Evolutionary conservation across 768 basidiomycete species (phyloP).

Genomic region (Sarcomyxa edulis): DNA sequence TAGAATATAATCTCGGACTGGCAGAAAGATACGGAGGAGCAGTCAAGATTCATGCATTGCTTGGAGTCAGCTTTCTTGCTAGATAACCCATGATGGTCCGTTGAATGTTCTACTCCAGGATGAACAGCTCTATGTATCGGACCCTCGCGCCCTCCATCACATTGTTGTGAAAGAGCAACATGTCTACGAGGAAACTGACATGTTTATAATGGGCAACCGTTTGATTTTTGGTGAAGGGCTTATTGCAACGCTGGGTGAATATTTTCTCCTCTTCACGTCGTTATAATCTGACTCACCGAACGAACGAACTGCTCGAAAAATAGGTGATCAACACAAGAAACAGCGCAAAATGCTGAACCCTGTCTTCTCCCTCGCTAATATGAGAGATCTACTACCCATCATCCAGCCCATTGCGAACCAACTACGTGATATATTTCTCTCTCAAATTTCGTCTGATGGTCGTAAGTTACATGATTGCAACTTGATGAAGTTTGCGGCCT

Average conservation of each 20-base stretch:
- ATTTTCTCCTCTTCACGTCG: neutral
- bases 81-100: constrained; percentile 5
- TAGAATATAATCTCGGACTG: neutral
- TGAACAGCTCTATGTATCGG: constrained; percentile 24
- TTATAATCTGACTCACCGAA: neutral
- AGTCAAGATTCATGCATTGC: constrained; percentile 7
- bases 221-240: constrained; percentile 1
- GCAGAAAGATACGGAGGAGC: constrained; percentile 8
- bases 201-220: constrained; percentile 9
- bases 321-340: constrained; percentile 8
- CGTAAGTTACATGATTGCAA: no score
- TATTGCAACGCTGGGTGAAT: constrained; percentile 1
- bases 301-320: neutral
- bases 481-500: no score
- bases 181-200: constrained; percentile 22
- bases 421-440: neutral
- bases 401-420: constrained; percentile 11
- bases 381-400: constrained; percentile 23
- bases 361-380: constrained; percentile 23
- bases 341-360: constrained; percentile 27
- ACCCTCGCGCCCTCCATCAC: constrained; percentile 28
- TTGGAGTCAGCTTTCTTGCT: constrained; percentile 23
- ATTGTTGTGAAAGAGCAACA: constrained; percentile 31
- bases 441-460: no score
- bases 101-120: constrained; percentile 10